phyloP scores from a whole-genome alignment of 2,329 filamentous ascomycete genomes.

The Rasamsonia emersonii region DNA sequence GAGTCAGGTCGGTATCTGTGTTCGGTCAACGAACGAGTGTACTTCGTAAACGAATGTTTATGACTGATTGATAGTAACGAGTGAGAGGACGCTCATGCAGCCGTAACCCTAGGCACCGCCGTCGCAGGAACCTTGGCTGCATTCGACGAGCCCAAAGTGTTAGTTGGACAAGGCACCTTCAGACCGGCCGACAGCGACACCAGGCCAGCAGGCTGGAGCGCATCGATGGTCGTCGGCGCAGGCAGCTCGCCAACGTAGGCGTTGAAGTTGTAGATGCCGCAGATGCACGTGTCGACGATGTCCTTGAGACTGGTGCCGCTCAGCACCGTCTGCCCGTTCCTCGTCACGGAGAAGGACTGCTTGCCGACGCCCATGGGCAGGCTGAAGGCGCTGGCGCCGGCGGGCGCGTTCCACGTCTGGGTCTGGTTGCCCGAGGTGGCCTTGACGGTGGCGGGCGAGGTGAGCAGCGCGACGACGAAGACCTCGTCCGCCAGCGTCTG shows the following conservation, averaged over 20 bases:
- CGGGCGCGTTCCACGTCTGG: slow-evolving; percentile 38
- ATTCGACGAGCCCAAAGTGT: neutral
- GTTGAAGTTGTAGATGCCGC: slow-evolving; percentile 36
- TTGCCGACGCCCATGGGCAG: slow-evolving; percentile 41
- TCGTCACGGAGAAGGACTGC: slow-evolving; percentile 40
- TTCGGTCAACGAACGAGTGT: no score
- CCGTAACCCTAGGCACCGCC: no score
- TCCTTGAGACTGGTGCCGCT: slow-evolving; percentile 43
- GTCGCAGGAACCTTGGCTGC: no score
- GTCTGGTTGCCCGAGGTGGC: slow-evolving; percentile 39
- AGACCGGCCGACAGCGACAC: neutral
- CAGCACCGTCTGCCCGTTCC: slow-evolving; percentile 35
- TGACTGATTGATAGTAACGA: neutral
- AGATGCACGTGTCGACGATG: slow-evolving; percentile 41
- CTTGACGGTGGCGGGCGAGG: slow-evolving; percentile 35
- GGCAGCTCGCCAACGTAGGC: slow-evolving; percentile 25
- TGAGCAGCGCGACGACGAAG: slow-evolving; percentile 46
- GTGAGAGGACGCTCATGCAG: neutral
- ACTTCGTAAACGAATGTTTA: no score
- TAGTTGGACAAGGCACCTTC: neutral
- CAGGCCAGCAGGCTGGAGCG: neutral
- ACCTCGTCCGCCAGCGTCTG: slow-evolving; percentile 43
- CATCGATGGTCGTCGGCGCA: neutral
- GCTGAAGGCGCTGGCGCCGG: slow-evolving; percentile 37
- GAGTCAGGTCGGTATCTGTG: no score